Conservation (phyloP, 2,329 filamentous ascomycete species). For the Raffaelea albimanens region DNA sequence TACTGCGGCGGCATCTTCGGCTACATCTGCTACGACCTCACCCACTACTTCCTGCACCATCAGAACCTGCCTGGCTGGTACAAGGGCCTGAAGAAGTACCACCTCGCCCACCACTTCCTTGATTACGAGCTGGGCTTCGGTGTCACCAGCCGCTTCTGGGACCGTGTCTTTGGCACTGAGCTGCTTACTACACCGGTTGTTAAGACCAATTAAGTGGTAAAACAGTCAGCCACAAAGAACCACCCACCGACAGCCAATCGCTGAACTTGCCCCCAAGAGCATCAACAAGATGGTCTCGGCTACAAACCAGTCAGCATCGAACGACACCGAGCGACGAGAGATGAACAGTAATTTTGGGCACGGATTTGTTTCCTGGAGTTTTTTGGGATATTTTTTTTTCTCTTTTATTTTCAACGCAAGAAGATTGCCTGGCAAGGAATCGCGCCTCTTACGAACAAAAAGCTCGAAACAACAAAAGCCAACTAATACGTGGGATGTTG, state of each 20-base stretch:
- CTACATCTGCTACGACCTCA: slow-evolving; percentile 93
- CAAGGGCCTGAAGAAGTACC: slow-evolving; percentile 90
- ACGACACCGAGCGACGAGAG: too few relatives aligned
- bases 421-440: not conserved
- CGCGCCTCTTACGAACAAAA: not conserved
- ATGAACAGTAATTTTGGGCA: too few relatives aligned
- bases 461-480: not conserved
- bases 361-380: not conserved
- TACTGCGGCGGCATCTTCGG: slow-evolving; percentile 91
- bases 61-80: slow-evolving; percentile 85
- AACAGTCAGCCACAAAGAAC: too few relatives aligned
- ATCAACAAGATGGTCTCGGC: too few relatives aligned
- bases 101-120: slow-evolving; percentile 93
- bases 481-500: not conserved
- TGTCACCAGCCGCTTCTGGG: slow-evolving; percentile 95
- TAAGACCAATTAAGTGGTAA: slow-evolving; percentile 23
- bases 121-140: slow-evolving; percentile 98
- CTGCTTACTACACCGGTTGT: slow-evolving; percentile 31
- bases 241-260: too few relatives aligned
- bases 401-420: not conserved
- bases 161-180: slow-evolving; percentile 83
- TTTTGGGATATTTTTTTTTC: not conserved
- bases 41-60: slow-evolving; percentile 98
- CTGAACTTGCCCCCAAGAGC: too few relatives aligned
- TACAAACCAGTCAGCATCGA: too few relatives aligned